Base-by-base conservation (phyloP, 352 stramenopile species). In the Plasmopara viticola region DNA sequence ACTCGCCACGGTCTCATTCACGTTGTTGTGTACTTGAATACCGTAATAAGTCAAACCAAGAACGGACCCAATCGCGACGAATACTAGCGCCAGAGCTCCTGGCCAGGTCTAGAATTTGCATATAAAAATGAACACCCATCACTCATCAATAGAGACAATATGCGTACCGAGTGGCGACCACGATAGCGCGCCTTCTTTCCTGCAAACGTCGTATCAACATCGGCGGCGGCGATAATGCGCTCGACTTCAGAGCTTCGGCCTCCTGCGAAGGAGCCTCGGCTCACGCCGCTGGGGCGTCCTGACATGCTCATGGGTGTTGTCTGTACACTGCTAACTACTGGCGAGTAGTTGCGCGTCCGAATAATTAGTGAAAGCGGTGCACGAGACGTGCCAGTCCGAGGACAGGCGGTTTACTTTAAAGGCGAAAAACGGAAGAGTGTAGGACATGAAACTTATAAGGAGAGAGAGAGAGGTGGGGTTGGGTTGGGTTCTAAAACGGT, bases 171-270 rank as follows among this genome's bases (percentile, higher is more conserved):
- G 13, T 77, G 74, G 37, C 79, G 76, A 9, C 79, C 79, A 45
- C 79, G 72, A 51, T 90, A 90, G 30, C 73, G 69, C 42, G 64
- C 68, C 48, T 87, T 88, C 66, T 87, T 87, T 62, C 79, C 79
- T 9, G 77, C 77, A 56, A 87, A 90, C 2, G 77, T 88, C 41
- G 79, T 87, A 66, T 87, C 79, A 14, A 90, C 77, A 39, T 90
- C 79, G 41, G 79, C 79, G 28, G 79, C 63, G 6, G 79, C 79
- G 62, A 90, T 86, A 62, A 90, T 90, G 42, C 79, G 79, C 70
- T 90, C 79, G 42, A 90, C 77, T 46, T 90, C 79, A 18, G 79
- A 90, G 70, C 61, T 85, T 50, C 79, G 73, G 6, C 60, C 62
- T 37, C 53, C 67, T 12, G 73, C 80, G 51, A 78, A 74, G 25